Evolutionary conservation across 441 rosid species (phyloP), one percentile per base, ranked within the genome.

Genomic region (Biscutella laevigata): DNA sequence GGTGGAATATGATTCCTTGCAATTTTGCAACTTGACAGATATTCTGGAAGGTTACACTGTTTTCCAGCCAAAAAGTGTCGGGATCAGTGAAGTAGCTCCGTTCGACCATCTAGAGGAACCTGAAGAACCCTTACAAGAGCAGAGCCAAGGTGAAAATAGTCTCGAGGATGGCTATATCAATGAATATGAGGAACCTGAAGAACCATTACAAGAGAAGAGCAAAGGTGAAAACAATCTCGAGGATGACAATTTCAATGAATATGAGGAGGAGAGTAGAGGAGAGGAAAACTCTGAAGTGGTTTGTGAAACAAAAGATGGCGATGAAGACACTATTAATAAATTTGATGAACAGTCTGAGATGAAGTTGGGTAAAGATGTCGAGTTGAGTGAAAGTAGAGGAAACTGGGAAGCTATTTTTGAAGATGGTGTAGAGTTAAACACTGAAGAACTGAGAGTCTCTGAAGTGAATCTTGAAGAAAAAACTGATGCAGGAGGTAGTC

Each of bases 21-120:
- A 68, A 53, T 87, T 70, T 57, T 65, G 68, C 35, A 87, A 91
- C 72, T 65, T 76, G 77, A 83, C 88, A 17, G 53, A 29, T 55
- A 55, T 66, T 72, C 42, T 78, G 0, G 75, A 81, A 38, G 74
- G 61, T 56, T 11, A 59, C 30, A 52, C 59, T 13, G 24, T 39
- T 54, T 61, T 49, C 41, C 19, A 43, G 21, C 58, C 39, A 22
- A 27, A 52, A 71, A 58, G 77, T 10, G 40, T 51, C 53, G 20
- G 46, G 27, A 45, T 52, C 66, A 49, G 6, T 17, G 70, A 61
- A 41, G 61, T n/a, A n/a, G n/a, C n/a, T n/a, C n/a, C n/a, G n/a
- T n/a, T n/a, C n/a, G n/a, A n/a, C n/a, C n/a, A n/a, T n/a, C n/a
- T n/a, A n/a, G n/a, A n/a, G n/a, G n/a, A n/a, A n/a, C n/a, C n/a